phyloP scores from a whole-genome alignment of 139 green algal species.

The Bryopsis sp. region DNA sequence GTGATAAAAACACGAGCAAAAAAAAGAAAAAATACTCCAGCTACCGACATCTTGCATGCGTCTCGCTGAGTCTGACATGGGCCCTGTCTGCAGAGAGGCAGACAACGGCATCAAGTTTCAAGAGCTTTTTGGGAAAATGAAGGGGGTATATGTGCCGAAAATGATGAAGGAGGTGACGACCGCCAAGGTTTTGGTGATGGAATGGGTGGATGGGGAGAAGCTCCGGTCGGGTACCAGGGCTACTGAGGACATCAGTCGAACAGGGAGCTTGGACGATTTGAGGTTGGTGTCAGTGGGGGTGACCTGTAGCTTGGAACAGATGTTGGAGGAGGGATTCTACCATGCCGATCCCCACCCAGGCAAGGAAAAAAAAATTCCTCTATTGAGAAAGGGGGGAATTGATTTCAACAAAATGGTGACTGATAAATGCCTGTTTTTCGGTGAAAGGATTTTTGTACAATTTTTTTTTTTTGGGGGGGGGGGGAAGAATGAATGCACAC shows the following conservation, averaged over 20 bases:
- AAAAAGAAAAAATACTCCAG: too few species aligned
- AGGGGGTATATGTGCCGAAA: background rate
- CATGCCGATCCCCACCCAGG: conserved; percentile 70
- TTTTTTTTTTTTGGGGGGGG: too few species aligned
- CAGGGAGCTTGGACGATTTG: conserved; percentile 50
- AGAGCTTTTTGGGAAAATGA: conserved; percentile 37
- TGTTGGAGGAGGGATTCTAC: conserved; percentile 59
- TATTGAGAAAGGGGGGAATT: too few species aligned
- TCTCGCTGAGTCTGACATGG: too few species aligned
- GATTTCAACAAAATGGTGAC: too few species aligned
- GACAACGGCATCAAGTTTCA: conserved; percentile 42
- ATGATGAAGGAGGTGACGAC: conserved; percentile 36
- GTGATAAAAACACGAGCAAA: too few species aligned
- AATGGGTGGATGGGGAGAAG: conserved; percentile 79
- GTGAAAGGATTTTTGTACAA: too few species aligned
- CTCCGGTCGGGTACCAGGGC: conserved; percentile 35
- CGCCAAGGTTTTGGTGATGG: conserved; percentile 65
- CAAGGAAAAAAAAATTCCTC: conserved; percentile 51
- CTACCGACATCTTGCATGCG: too few species aligned
- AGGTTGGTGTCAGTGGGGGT: conserved; percentile 74
- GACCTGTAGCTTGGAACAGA: conserved; percentile 63
- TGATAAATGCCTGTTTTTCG: too few species aligned
- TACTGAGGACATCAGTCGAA: background rate
- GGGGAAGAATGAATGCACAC: too few species aligned
- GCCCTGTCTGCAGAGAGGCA: conserved; percentile 39